Percentiles rank a stretch among this genome's conserved stretches.
phyloP scores from a whole-genome alignment of 495 filamentous ascomycete genomes.

The Sabuloglossum arenarium region DNA sequence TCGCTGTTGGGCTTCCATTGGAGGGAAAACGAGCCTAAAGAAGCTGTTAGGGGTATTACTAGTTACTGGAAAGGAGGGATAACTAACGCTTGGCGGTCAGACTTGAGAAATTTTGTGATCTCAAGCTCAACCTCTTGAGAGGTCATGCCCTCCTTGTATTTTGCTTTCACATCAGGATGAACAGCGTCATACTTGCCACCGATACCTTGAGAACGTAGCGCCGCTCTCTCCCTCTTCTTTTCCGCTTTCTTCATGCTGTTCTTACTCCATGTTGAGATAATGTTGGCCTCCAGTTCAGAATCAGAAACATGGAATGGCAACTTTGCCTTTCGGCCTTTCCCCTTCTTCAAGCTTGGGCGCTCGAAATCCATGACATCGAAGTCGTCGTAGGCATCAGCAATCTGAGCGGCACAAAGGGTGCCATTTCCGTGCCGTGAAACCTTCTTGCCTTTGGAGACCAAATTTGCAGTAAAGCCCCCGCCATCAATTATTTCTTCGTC shows the following conservation, averaged over 20 bases:
- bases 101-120: constrained; percentile 46
- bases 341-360: constrained; percentile 33
- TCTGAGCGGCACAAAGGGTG: constrained; percentile 36
- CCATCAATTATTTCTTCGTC: constrained; percentile 10
- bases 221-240: constrained; percentile 59
- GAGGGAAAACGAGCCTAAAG: constrained; percentile 52
- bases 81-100: constrained; percentile 39
- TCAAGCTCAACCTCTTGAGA: constrained; percentile 51
- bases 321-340: constrained; percentile 31
- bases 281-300: constrained; percentile 42
- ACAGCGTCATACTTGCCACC: constrained; percentile 41
- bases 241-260: constrained; percentile 67
- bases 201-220: constrained; percentile 55
- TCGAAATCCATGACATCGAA: constrained; percentile 74
- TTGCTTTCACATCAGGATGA: constrained; percentile 39
- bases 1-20: constrained; percentile 60
- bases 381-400: constrained; percentile 41
- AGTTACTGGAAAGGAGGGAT: not conserved
- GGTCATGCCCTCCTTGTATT: constrained; percentile 52
- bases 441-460: not conserved
- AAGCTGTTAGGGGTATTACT: not conserved
- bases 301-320: constrained; percentile 42
- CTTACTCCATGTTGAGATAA: constrained; percentile 44
- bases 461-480: constrained; percentile 6
- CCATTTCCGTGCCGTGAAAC: constrained; percentile 13